These are phyloP conservation scores for Sporothrix pseudoabietina DNA, from an alignment of 2,329 filamentous ascomycete genomes.

Conservation along the genomic window DNA sequence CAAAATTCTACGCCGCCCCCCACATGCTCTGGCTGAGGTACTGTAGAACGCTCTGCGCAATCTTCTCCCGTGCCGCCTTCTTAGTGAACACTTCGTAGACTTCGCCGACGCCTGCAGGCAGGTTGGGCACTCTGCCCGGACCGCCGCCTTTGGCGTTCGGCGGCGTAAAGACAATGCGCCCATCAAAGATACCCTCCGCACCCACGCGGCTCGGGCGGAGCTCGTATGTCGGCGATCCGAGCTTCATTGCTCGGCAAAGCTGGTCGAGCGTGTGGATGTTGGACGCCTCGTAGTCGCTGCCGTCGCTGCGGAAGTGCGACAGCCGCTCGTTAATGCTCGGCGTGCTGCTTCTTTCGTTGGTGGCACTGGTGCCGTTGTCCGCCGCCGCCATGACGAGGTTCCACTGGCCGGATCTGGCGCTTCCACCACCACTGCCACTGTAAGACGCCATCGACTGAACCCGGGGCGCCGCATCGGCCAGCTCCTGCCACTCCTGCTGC, in stretches of 20 bases:
- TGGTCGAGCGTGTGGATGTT: slow-evolving; percentile 37
- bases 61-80: slow-evolving; percentile 43
- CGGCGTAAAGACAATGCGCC: slow-evolving; percentile 40
- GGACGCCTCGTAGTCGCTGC: slow-evolving; percentile 31
- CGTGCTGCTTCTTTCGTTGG: background rate
- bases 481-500: background rate
- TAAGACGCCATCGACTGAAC: slow-evolving; percentile 29
- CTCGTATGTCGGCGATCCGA: slow-evolving; percentile 28
- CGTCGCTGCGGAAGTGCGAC: background rate
- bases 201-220: background rate
- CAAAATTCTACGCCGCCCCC: background rate
- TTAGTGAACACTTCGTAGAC: slow-evolving; percentile 44
- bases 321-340: background rate
- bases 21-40: slow-evolving; percentile 38
- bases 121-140: background rate
- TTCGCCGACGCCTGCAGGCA: slow-evolving; percentile 42
- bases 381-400: slow-evolving; percentile 10
- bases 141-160: slow-evolving; percentile 37
- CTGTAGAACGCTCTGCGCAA: slow-evolving; percentile 47
- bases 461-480: background rate
- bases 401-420: background rate
- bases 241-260: slow-evolving; percentile 28
- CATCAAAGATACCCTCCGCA: slow-evolving; percentile 42
- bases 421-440: background rate
- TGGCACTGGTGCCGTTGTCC: background rate